A percentile compares a stretch with the other conserved stretches of the same genome.
Conservation (phyloP, 2,329 filamentous ascomycete species). For the Didymella arachidicola region DNA sequence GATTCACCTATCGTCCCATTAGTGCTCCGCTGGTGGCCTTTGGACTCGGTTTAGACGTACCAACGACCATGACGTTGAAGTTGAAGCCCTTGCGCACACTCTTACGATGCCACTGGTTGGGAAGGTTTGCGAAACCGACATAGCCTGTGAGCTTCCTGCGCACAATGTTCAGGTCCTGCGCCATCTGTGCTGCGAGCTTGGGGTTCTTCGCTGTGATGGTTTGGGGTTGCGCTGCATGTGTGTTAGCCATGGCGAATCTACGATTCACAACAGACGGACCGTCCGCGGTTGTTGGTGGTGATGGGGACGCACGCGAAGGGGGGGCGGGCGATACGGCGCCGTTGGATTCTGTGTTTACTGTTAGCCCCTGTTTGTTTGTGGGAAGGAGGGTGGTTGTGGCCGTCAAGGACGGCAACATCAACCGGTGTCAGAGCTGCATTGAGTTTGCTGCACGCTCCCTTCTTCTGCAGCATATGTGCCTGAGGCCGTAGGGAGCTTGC, state of each 20-base stretch:
- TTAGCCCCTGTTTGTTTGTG: conserved; percentile 38
- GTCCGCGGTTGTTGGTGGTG: conserved; percentile 56
- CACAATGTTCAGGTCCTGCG: conserved; percentile 83
- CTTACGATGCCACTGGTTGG: conserved; percentile 99
- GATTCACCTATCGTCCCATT: conserved; percentile 78
- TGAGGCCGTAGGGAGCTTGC: conserved; percentile 18
- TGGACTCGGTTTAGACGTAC: conserved; percentile 65
- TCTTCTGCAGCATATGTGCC: conserved; percentile 21
- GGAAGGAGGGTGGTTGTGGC: conserved; percentile 18
- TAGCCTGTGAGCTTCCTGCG: conserved; percentile 98
- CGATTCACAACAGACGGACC: conserved; percentile 66
- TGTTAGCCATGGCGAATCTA: conserved; percentile 64
- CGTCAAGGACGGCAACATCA: conserved; percentile 23
- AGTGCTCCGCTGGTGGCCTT: conserved; percentile 16
- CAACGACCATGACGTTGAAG: conserved; percentile 99
- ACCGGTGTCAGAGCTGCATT: conserved; percentile 24
- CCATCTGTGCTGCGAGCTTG: conserved; percentile 61
- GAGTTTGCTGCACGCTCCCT: conserved; percentile 18
- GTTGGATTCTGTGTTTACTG: conserved; percentile 53
- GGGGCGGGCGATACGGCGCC: conserved; percentile 53
- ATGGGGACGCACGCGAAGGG: conserved; percentile 57
- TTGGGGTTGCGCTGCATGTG: conserved; percentile 58
- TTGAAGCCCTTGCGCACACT: conserved; percentile 99
- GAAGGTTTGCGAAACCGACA: conserved; percentile 97
- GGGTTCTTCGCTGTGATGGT: conserved; percentile 71